Evolutionary conservation across 208 protist species (phyloP).

Genomic region (Wallacemonas sp.): DNA sequence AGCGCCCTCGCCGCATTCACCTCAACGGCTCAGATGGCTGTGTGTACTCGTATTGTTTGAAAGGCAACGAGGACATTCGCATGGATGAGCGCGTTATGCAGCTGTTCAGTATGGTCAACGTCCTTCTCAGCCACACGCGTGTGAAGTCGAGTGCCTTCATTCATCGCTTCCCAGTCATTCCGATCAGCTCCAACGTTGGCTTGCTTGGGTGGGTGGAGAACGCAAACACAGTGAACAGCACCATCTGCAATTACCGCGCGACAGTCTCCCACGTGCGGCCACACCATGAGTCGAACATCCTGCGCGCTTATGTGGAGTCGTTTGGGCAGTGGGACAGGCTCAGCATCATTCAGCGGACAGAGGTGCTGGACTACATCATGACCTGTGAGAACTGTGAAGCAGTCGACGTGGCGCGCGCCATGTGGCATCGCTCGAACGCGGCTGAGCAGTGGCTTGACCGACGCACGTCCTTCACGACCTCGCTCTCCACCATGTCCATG

Average conservation of each 20-base stretch:
- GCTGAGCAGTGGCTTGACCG: constrained; percentile 99
- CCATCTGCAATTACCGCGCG: constrained; percentile 98
- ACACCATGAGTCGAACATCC: constrained; percentile 81
- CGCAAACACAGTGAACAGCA: constrained; percentile 98
- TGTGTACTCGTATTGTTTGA: constrained; percentile 98
- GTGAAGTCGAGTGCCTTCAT: constrained; percentile 88
- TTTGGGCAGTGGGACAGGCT: constrained; percentile 89
- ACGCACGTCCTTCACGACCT: constrained; percentile 98
- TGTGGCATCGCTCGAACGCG: constrained; percentile 98
- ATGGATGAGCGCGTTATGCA: constrained; percentile 99
- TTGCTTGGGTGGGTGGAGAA: constrained; percentile 99
- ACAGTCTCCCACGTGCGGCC: constrained; percentile 82
- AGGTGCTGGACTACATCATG: constrained; percentile 98
- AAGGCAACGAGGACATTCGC: constrained; percentile 98
- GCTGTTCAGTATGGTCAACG: constrained; percentile 99
- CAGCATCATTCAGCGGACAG: constrained; percentile 95
- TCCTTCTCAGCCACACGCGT: constrained; percentile 94
- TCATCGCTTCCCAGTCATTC: constrained; percentile 97
- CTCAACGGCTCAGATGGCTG: constrained; percentile 96
- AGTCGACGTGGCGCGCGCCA: constrained; percentile 77
- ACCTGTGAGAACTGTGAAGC: constrained; percentile 90
- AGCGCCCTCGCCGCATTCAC: constrained; percentile 97
- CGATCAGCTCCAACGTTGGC: constrained; percentile 98
- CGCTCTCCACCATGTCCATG: constrained; percentile 99
- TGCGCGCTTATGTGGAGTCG: constrained; percentile 87